Conservation (phyloP, 2,329 filamentous ascomycete genomes). For the Microdochium trichocladiopsis region DNA sequence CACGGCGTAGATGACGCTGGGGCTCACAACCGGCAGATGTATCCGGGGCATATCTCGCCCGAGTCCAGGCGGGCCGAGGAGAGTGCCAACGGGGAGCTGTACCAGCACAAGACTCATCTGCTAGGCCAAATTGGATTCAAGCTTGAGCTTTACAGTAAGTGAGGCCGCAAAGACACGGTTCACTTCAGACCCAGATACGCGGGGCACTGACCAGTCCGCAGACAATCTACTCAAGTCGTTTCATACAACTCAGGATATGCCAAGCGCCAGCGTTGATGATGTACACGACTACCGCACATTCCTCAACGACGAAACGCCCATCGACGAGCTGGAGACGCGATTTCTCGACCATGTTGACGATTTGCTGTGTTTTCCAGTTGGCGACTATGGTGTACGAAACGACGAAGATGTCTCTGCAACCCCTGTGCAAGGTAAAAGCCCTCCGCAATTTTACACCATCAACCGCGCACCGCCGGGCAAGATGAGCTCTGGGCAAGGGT, state of each 20-base stretch:
- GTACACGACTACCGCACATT: constrained; percentile 44
- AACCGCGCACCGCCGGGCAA: no score
- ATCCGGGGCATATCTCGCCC: constrained; percentile 36
- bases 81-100: constrained; percentile 46
- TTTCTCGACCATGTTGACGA: constrained; percentile 52
- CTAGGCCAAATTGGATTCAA: constrained; percentile 59
- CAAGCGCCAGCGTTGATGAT: constrained; percentile 41
- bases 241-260: constrained; percentile 40
- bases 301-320: constrained; percentile 43
- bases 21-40: constrained; percentile 34
- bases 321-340: constrained; percentile 50
- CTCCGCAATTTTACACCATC: no score
- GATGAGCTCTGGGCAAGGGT: not conserved
- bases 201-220: constrained; percentile 16
- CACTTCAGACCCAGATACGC: not conserved
- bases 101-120: constrained; percentile 53
- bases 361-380: constrained; percentile 35
- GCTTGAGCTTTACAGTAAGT: constrained; percentile 59
- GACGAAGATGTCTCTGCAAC: constrained; percentile 7
- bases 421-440: not conserved
- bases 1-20: constrained; percentile 57
- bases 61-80: constrained; percentile 54
- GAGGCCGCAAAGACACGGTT: not conserved
- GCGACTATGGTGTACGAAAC: constrained; percentile 2
- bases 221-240: constrained; percentile 55